phyloP scores from a whole-genome alignment of 345 rosid genomes.

The Passiflora organensis region DNA sequence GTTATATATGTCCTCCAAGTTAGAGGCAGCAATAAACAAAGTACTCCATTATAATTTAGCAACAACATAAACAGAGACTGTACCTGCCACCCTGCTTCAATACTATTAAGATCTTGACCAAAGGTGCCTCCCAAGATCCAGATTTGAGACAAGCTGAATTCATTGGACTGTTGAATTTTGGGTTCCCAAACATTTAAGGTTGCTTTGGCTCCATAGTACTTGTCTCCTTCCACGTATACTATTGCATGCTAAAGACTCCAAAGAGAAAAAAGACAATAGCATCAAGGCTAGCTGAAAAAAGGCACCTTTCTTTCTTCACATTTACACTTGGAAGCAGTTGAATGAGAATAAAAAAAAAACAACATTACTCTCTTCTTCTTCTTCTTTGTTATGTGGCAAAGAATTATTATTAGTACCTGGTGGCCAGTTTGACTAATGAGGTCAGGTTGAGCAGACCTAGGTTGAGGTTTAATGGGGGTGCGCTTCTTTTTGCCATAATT shows the following conservation, averaged over 20 bases:
- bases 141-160: constrained; percentile 33
- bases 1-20: not conserved
- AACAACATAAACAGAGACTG: not conserved
- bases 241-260: constrained; percentile 67
- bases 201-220: constrained; percentile 87
- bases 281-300: not conserved
- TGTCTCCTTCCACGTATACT: constrained; percentile 86
- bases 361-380: too few species aligned
- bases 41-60: not conserved
- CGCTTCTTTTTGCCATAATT: constrained; percentile 86
- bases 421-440: constrained; percentile 78
- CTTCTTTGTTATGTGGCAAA: too few species aligned
- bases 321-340: too few species aligned
- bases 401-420: constrained; percentile 43
- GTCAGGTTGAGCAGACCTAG: constrained; percentile 81
- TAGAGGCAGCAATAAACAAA: not conserved
- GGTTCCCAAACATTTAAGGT: constrained; percentile 96
- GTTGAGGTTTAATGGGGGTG: constrained; percentile 56
- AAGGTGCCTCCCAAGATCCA: constrained; percentile 27
- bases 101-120: constrained; percentile 26
- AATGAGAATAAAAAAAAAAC: too few species aligned
- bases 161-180: constrained; percentile 44
- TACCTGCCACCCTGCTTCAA: constrained; percentile 36
- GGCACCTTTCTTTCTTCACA: too few species aligned
- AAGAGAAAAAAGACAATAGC: constrained; percentile 7